Base-by-base conservation (phyloP, 768 basidiomycete species). In the Boletus sp. region DNA sequence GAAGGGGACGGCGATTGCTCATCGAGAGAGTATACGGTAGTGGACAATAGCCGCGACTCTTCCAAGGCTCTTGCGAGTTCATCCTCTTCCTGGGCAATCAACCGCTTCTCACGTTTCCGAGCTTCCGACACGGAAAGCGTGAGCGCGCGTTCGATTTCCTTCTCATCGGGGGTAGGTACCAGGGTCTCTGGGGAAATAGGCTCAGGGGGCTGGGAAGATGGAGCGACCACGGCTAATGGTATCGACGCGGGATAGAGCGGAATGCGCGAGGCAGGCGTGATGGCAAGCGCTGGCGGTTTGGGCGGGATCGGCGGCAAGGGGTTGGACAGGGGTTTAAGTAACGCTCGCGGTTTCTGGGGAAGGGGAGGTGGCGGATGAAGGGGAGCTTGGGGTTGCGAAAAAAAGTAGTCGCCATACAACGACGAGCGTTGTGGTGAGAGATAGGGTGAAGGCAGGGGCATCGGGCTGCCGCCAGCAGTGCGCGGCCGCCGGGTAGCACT, bases 21-120 rank as follows among this genome's bases (percentile, higher is more conserved):
- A 8, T 64, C 56, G 41, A 62, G 10, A 30, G 51, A 14, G 40
- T 64, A 67, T 17, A 50, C 20, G 47, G 7, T 47, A 35, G 11
- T 41, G 24, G 67, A 54, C 48, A 59, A 44, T 17, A 72, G 41
- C n/a, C 72, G 71, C 1, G 86, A 87, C 56, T 79, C 79, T 60
- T 82, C 78, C 55, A 92, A 62, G 0, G 88, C 90, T 58, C 77
- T 77, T 20, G 81, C 82, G 14, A 91, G 73, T 42, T 90, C 85
- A 32, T 84, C 83, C 55, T 89, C 86, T 65, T 91, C 88, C 56
- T 67, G 67, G 20, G 62, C 62, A 33, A 64, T 57, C 45, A 73
- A 24, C 7, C 56, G 63, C 44, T 64, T 57, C 44, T 72, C 69
- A 18, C 47, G 69, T n/a, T 50, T 61, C 36, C 50, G 64, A 8